Evolutionary conservation across 2,329 filamentous ascomycete species (phyloP).

Genomic region (Teratosphaeria pseudoeucalypti): DNA sequence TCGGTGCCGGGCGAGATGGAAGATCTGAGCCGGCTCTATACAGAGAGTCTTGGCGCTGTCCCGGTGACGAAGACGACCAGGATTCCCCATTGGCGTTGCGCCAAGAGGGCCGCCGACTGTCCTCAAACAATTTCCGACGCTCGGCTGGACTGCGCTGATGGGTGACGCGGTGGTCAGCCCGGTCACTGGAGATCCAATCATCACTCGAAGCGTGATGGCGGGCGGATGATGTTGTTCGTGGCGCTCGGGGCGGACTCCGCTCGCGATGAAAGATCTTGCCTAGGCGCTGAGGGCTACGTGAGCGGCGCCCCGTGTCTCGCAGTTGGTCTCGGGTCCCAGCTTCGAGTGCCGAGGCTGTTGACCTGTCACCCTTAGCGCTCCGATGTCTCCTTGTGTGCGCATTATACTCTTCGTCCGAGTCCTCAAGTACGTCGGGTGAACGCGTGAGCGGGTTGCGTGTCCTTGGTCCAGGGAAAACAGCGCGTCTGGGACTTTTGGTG

Average conservation of each 20-base stretch:
- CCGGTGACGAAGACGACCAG: not conserved
- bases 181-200: not conserved
- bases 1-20: not conserved
- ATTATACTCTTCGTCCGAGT: not conserved
- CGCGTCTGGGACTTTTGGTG: not conserved
- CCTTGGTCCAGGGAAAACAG: not conserved
- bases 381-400: not conserved
- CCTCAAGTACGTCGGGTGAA: not conserved
- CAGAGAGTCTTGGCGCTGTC: not conserved
- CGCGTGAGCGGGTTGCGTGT: not conserved
- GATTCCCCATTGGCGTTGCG: not conserved
- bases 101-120: not conserved
- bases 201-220: not conserved
- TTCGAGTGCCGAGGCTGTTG: not conserved
- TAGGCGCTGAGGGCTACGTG: not conserved
- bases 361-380: not conserved
- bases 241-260: not conserved
- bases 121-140: not conserved
- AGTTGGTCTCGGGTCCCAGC: not conserved
- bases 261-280: not conserved
- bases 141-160: not conserved
- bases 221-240: not conserved
- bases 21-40: not conserved
- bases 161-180: not conserved
- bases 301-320: not conserved